Base-by-base conservation (phyloP, 257 asterid genomes). In the Solanum chiquidenum region DNA sequence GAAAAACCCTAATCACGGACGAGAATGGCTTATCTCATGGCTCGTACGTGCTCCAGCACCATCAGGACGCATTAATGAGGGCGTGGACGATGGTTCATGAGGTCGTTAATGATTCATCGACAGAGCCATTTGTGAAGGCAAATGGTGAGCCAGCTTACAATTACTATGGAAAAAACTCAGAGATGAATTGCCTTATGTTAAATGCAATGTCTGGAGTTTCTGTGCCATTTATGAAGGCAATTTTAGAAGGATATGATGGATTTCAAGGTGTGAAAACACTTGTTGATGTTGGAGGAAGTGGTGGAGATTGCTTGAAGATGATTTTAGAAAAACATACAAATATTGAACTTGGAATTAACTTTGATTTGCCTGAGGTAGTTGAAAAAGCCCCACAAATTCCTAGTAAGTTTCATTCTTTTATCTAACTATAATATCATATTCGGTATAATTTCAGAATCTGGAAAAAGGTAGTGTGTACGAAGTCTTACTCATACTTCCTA, bases 21-120 rank as follows among this genome's bases (percentile, higher is more conserved):
- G 80, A 69, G 64, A 82, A 85, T 7, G 86, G 90, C 29, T 42
- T 87, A 77, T 89, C 91, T 13, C 74, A 87, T 21, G 90, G 88
- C 16, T 87, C 91, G 0, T 89, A 87, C 52, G 83, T 87, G 20
- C 91, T 89, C 35, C 90, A 87, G 66, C 91, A 87, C 76, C 91
- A 89, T 74, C 90, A 89, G 16, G 91, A 89, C 23, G 88, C 72
- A n/a, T 71, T 89, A 5, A 80, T 89, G 85, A 69, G 79, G 46
- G 87, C 91, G n/a, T 89, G 91, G 91, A 86, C 88, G 46, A 66
- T 89, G 86, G 87, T 89, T 83, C 89, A 89, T 37, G 90, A 89
- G 87, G 91, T 86, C 21, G 87, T 87, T 16, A 12, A 85, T 29
- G 91, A 89, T 21, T 85, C 91, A 3, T 84, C 87, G 1, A 20